Evolutionary conservation across 2,329 filamentous ascomycete genomes (phyloP), one percentile per base, ranked within the genome.

Genomic region (Gliomastix tumulicola): DNA sequence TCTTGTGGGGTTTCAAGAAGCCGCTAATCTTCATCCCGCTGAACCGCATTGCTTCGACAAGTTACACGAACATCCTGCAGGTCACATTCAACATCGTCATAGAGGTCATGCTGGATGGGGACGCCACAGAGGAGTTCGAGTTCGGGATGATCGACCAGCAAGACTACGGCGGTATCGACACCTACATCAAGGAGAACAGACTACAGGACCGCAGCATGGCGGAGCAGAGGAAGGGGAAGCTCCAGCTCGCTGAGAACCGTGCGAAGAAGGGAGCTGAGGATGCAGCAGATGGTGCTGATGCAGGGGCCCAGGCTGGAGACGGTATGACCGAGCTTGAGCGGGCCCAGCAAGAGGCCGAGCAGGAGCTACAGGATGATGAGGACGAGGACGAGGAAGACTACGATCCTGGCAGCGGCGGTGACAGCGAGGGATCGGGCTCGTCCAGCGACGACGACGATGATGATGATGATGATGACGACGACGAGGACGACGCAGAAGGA

Each of bases 1-100:
- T 84, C 37, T 53, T 84, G 7, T 84, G 79, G 77, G 79, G 69
- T 1, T 84, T 80, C 63, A 83, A 82, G 57, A 84, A 84, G 55
- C 80, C 80, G 1, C 54, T 84, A 3, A 58, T 81, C 17, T 83
- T 82, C 46, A 63, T 84, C 6, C 76, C 78, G 5, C 66, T 82
- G 15, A 69, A 74, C 36, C 66, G 71, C 11, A 76, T 84, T 35
- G 64, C 66, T 0, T 76, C 77, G 3, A 65, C 82, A n/a, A 81
- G 76, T 48, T 84, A 82, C 52, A 82, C 78, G 6, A 82, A 65
- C 40, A 76, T 84, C 19, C 60, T 84, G 32, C 79, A 82, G 49
- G 68, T 79, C 17, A 84, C 80, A 0, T 84, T 84, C 47, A 84
- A 83, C 47, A 69, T 84, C 31, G 74, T 73, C 2, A 66, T 83